Base-by-base conservation (phyloP, 108 stramenopile genomes). In the Fragilaria crotonensis region DNA sequence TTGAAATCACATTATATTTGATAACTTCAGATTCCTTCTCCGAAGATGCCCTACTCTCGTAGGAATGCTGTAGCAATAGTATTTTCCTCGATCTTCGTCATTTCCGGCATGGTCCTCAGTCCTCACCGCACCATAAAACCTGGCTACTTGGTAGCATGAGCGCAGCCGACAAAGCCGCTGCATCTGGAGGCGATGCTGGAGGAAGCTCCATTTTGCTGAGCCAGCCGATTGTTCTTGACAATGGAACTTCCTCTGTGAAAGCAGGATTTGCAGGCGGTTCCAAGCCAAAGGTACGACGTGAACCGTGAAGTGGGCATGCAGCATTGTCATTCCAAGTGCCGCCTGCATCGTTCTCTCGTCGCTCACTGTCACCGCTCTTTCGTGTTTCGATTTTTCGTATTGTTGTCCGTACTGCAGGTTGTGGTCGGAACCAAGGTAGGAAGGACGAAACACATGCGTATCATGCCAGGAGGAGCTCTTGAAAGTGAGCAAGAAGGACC, bases 181-280 rank as follows among this genome's bases (percentile, higher is more conserved):
- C 52, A 5, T 76, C 52, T 3, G 79, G 67, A 22, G 70, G 59
- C 5, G 72, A 64, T 11, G 59, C 68, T 14, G 74, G 64, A 9
- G 63, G 66, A 27, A 56, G 18, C 17, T 76, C 75, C 0, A 53
- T 81, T 44, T 80, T 93, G 50, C 68, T 93, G 57, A 93, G 94
- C 68, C 96, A 96, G 62, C 96, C 97, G 45, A 83, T 98, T 41
- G 96, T 98, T 50, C 90, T 98, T 33, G 97, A 98, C 66, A 93
- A 90, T 66, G 97, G 96, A 9, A 95, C 93, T 17, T 80, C 89
- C 20, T 72, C 77, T 3, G 64, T 96, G 48, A 96, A 96, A 62
- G 97, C 97, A 31, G 97, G 97, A 2, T 96, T 98, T 78, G 97
- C 97, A 19, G 97, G 97, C 21, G 94, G 84, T 5, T 90, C 95